Evolutionary conservation across 129 eudicot genomes (phyloP).

Genomic region (Flaveria ramosissima): DNA sequence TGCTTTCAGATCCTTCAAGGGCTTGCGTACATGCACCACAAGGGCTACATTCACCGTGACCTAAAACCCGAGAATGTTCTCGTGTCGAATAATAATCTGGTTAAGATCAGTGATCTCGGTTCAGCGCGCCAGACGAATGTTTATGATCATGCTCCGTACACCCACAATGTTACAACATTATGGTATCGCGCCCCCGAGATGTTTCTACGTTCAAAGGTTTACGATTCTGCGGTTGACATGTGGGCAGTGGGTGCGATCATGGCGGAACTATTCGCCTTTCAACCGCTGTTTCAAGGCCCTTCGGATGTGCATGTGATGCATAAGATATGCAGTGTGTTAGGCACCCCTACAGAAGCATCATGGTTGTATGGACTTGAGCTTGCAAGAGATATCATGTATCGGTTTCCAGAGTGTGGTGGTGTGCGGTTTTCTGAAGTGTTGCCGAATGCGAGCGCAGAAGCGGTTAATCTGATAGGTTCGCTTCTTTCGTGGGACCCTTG

Average conservation of each 20-base stretch:
- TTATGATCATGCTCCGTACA: slow-evolving; percentile 2
- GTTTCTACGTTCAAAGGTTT: slow-evolving; percentile 4
- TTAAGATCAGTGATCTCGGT: slow-evolving; percentile 28
- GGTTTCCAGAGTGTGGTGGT: slow-evolving; percentile 15
- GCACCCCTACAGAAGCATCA: slow-evolving; percentile 23
- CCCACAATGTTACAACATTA: slow-evolving; percentile 13
- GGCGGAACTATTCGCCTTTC: background rate
- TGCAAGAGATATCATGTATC: background rate
- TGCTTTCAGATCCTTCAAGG: slow-evolving; percentile 88
- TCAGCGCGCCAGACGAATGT: slow-evolving; percentile 1
- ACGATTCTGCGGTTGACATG: slow-evolving; percentile 27
- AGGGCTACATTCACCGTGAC: slow-evolving; percentile 86
- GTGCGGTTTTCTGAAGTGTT: background rate
- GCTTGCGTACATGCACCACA: slow-evolving; percentile 73
- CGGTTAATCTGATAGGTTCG: background rate
- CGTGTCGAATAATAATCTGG: background rate
- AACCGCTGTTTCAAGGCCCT: slow-evolving; percentile 9
- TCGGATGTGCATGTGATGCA: background rate
- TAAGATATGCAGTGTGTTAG: slow-evolving; percentile 21
- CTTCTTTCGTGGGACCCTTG: slow-evolving; percentile 3
- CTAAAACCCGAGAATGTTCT: slow-evolving; percentile 62
- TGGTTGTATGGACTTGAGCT: slow-evolving; percentile 24
- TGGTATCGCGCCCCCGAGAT: slow-evolving; percentile 33
- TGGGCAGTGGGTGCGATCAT: slow-evolving; percentile 36
- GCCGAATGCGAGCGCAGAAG: slow-evolving; percentile 6